Evolutionary conservation across 495 filamentous ascomycete genomes (phyloP), one percentile per base, ranked within the genome.

Genomic region (Trichoderma virens): DNA sequence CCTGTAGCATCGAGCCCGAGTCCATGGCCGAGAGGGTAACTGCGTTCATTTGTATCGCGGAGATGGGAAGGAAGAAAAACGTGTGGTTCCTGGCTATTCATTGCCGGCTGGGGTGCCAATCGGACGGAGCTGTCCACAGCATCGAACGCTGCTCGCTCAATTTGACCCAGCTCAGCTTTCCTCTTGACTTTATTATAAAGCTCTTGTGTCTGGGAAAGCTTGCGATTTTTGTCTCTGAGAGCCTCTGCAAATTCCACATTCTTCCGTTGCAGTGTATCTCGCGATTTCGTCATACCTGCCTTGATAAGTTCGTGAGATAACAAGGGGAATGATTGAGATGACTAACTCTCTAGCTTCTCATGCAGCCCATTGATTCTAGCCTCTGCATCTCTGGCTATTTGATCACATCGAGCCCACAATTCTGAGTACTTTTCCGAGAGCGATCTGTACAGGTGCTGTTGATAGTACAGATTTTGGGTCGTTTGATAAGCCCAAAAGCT

Each of bases 401-500:
- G 90, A 69, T 97, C 90, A 70, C 92, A 82, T 62, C 96, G 86
- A 0, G 78, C 76, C 65, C 83, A 90, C 4, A 97, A 75, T 23
- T 70, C 79, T 14, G 80, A 74, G 66, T 90, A 92, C 72, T 91
- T 93, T 25, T 94, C 90, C 0, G 86, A 85, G 62, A 95, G 76
- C 14, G 80, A 85, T 71, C 89, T 89, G 32, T 83, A 86, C 1
- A 92, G 75, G 68, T 85, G 86, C 67, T 91, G 89, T 68, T 97
- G 92, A 69, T 92, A 96, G 66, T 35, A 95, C 92, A 97, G 92
- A 76, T 97, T 90, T 70, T 97, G 92, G 6, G 87, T 88, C 16
- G 90, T 87, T 68, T 98, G 94, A 72, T 97, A 97, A 39, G 87
- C 85, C 89, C 91, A 98, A 70, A 97, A 97, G 18, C 82, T 85